phyloP scores from a whole-genome alignment of 148 eudicot species.

The Rhododendron griersonianum region DNA sequence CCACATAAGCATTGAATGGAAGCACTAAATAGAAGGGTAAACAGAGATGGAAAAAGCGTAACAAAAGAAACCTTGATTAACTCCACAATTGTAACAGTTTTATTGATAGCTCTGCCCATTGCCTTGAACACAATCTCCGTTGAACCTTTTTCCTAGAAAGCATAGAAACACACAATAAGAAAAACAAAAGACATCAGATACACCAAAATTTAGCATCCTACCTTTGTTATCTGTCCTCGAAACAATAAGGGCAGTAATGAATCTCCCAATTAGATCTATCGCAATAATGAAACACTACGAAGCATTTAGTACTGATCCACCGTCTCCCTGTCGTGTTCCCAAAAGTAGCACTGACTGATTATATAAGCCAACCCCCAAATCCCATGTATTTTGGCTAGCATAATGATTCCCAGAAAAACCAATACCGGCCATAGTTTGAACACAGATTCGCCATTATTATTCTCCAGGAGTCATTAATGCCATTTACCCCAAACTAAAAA shows the following conservation, averaged over 20 bases:
- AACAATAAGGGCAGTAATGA: not conserved
- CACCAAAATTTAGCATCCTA: not conserved
- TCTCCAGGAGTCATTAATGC: not conserved
- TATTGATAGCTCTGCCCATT: conserved; percentile 98
- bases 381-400: not conserved
- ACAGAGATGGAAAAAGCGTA: not conserved
- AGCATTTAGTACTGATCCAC: not conserved
- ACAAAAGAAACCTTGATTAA: conserved; percentile 65
- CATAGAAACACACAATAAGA: not conserved
- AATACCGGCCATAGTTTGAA: not conserved
- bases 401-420: not conserved
- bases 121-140: conserved; percentile 89
- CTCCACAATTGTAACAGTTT: conserved; percentile 97
- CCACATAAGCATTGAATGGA: not conserved
- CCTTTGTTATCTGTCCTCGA: not conserved
- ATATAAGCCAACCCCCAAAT: not conserved
- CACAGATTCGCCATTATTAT: not conserved
- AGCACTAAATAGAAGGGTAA: not conserved
- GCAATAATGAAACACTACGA: not conserved
- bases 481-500: not conserved
- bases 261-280: not conserved
- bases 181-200: not conserved
- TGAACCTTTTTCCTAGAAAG: conserved; percentile 72
- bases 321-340: not conserved
- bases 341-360: not conserved